A percentile compares a stretch with the other conserved stretches of the same genome.
Conservation (phyloP, 306 rosid species). For the Cucumis melo region DNA sequence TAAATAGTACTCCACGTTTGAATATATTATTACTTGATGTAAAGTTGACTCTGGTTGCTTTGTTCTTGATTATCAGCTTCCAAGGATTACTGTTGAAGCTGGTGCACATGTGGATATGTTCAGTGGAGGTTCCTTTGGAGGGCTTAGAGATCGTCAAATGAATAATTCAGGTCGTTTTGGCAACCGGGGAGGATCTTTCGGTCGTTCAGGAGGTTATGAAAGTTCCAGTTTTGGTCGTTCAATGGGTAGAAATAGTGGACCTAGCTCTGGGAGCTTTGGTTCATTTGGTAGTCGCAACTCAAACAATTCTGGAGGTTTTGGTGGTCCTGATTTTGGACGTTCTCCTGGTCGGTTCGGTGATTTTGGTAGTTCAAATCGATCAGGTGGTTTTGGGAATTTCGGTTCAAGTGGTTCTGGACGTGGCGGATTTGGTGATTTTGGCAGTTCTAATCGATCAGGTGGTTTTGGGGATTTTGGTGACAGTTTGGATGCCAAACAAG, state of each 20-base stretch:
- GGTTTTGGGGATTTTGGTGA: background rate
- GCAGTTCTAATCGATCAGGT: background rate
- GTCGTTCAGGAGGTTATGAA: slow-evolving; percentile 27
- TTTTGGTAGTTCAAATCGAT: slow-evolving; percentile 11
- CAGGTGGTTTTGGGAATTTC: slow-evolving; percentile 25
- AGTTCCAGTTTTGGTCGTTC: slow-evolving; percentile 32
- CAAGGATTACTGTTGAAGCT: slow-evolving; percentile 47
- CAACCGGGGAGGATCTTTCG: slow-evolving; percentile 16
- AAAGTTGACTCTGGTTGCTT: slow-evolving; percentile 8
- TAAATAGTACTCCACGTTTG: background rate
- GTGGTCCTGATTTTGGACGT: slow-evolving; percentile 29
- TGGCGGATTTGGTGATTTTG: slow-evolving; percentile 16
- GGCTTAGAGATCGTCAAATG: slow-evolving; percentile 14
- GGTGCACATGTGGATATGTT: slow-evolving; percentile 30
- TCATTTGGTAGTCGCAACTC: slow-evolving; percentile 29
- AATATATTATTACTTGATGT: background rate
- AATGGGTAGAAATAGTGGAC: slow-evolving; percentile 21
- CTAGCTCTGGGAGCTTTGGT: slow-evolving; percentile 33
- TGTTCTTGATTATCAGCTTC: slow-evolving; percentile 49
- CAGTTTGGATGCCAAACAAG: slow-evolving; percentile 5
- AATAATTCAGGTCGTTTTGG: slow-evolving; percentile 1
- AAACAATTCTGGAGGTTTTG: slow-evolving; percentile 34
- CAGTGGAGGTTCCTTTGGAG: slow-evolving; percentile 35
- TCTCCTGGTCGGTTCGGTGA: slow-evolving; percentile 39
- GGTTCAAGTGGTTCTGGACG: slow-evolving; percentile 11